Percentiles rank a stretch among this genome's conserved stretches.
Evolutionary conservation across 2,329 filamentous ascomycete genomes (phyloP).

Genomic region (Sclerotinia glacialis): DNA sequence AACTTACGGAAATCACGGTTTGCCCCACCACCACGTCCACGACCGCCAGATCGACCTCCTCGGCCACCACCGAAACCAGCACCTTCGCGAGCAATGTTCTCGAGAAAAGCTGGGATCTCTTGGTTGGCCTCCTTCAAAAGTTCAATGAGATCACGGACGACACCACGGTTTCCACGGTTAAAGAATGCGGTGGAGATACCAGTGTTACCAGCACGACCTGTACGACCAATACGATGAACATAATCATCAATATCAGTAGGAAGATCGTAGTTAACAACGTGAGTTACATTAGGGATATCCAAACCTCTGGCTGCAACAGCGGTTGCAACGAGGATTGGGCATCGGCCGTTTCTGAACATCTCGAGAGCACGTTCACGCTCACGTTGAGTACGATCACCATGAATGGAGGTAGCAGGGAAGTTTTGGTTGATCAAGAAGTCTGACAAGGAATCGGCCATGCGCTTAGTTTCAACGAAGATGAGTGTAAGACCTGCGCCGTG

Average conservation of each 20-base stretch:
- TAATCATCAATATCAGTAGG: conserved; percentile 98
- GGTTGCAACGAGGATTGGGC: conserved; percentile 94
- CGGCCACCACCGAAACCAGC: conserved; percentile 73
- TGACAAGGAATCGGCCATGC: conserved; percentile 96
- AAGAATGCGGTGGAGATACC: conserved; percentile 98
- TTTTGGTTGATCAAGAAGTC: conserved; percentile 98
- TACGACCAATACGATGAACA: conserved; percentile 99
- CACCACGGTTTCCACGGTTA: conserved; percentile 98
- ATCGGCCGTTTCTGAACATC: conserved; percentile 94
- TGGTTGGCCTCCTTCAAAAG: conserved; percentile 98
- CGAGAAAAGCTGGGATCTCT: conserved; percentile 88
- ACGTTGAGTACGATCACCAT: conserved; percentile 96
- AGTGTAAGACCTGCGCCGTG: conserved; percentile 85
- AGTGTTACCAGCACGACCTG: conserved; percentile 97
- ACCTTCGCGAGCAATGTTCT: conserved; percentile 94
- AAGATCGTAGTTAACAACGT: conserved; percentile 99
- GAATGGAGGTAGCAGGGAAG: conserved; percentile 97
- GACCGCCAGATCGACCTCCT: conserved; percentile 63
- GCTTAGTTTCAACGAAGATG: conserved; percentile 99
- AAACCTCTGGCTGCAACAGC: conserved; percentile 72
- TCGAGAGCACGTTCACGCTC: conserved; percentile 97
- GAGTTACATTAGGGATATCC: conserved; percentile 93
- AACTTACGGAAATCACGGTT: conserved; percentile 90
- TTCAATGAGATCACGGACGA: conserved; percentile 95
- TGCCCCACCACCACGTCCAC: conserved; percentile 65